Evolutionary conservation across 1,139 yeast species (phyloP).

Genomic region (Meyerozyma athensensis): DNA sequence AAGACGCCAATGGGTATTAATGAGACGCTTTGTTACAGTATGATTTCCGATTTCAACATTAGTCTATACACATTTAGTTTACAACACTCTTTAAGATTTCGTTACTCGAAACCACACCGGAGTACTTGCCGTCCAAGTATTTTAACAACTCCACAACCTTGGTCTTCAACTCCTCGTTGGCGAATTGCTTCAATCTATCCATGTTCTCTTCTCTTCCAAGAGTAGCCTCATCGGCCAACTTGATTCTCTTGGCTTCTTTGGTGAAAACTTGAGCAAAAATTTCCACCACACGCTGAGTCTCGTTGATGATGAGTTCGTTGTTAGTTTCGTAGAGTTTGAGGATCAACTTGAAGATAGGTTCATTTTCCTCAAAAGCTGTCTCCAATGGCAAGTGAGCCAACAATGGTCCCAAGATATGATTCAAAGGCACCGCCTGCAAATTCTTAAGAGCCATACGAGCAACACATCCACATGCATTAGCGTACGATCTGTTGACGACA

Average conservation of each 20-base stretch:
- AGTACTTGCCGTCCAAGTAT: conserved; percentile 60
- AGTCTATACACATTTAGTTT: conserved; percentile 22
- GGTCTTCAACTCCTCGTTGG: conserved; percentile 55
- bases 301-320: conserved; percentile 50
- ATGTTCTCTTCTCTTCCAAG: conserved; percentile 79
- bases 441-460: conserved; percentile 83
- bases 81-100: conserved; percentile 48
- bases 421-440: conserved; percentile 69
- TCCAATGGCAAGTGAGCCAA: conserved; percentile 78
- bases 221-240: conserved; percentile 66
- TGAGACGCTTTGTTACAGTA: too few relatives aligned
- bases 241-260: conserved; percentile 67
- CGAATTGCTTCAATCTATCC: conserved; percentile 76
- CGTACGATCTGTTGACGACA: conserved; percentile 76
- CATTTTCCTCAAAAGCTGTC: conserved; percentile 88
- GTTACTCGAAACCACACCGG: conserved; percentile 58
- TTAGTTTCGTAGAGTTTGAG: conserved; percentile 64
- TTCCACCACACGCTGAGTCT: conserved; percentile 62
- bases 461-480: conserved; percentile 97
- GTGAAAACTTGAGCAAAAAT: conserved; percentile 67
- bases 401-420: conserved; percentile 73
- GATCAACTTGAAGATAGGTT: conserved; percentile 80
- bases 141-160: conserved; percentile 69
- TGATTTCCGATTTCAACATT: too few relatives aligned
- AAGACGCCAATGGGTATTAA: too few relatives aligned